Evolutionary conservation across 768 basidiomycete species (phyloP).

Genomic region (Phylloporus scabripes): DNA sequence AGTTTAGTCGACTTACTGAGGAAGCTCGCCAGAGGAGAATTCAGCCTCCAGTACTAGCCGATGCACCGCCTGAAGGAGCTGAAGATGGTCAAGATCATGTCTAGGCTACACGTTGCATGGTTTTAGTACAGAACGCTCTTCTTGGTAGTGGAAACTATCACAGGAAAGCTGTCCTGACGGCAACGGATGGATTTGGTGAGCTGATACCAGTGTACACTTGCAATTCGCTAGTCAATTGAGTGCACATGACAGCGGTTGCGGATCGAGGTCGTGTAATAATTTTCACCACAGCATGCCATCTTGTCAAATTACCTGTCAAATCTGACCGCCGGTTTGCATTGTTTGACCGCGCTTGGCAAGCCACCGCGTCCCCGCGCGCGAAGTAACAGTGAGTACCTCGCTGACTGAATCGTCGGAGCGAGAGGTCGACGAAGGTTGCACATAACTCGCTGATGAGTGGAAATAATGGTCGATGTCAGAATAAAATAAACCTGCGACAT

Average conservation of each 20-base stretch:
- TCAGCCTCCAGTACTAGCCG: slow-evolving; percentile 12
- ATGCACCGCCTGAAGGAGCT: slow-evolving; percentile 13
- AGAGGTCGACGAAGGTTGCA: slow-evolving; percentile 19
- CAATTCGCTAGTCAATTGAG: background rate
- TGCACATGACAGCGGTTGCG: background rate
- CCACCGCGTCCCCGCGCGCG: slow-evolving; percentile 3
- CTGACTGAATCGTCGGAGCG: slow-evolving; percentile 4
- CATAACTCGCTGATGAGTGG: slow-evolving; percentile 18
- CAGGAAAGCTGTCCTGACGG: background rate
- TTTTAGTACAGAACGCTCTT: background rate
- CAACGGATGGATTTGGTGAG: slow-evolving; percentile 3
- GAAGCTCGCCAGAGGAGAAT: slow-evolving; percentile 33
- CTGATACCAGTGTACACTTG: background rate
- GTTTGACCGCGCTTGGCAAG: slow-evolving; percentile 5
- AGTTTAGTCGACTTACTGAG: slow-evolving; percentile 32
- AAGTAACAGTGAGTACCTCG: slow-evolving; percentile 9
- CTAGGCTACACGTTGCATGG: slow-evolving; percentile 4
- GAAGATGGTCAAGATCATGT: slow-evolving; percentile 34
- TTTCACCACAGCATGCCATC: slow-evolving; percentile 5
- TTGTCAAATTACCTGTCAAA: slow-evolving; percentile 1
- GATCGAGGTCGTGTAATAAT: background rate
- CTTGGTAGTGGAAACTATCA: background rate
- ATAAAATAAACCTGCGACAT: slow-evolving; percentile 4
- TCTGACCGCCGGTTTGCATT: slow-evolving; percentile 6
- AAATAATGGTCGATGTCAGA: background rate